phyloP scores from a whole-genome alignment of 192 early-diverging fungal species.

The Geranomyces variabilis region DNA sequence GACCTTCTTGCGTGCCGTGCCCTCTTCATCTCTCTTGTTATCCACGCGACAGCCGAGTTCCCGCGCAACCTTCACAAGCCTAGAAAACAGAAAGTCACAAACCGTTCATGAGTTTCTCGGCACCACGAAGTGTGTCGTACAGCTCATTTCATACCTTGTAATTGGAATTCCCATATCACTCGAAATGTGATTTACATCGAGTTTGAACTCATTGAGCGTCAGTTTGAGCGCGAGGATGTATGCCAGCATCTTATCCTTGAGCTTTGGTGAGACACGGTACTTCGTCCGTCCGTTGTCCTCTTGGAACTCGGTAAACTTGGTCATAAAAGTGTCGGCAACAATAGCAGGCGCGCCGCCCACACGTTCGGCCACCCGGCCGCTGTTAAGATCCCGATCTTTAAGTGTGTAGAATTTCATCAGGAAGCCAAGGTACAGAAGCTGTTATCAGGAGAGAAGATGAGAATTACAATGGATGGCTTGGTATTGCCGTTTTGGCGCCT shows the following conservation, averaged over 20 bases:
- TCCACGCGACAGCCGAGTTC: slow-evolving; percentile 48
- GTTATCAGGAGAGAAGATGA: neutral
- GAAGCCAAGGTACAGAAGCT: slow-evolving; percentile 75
- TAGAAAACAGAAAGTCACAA: neutral
- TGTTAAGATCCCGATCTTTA: slow-evolving; percentile 49
- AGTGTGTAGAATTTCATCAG: slow-evolving; percentile 72
- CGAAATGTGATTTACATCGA: slow-evolving; percentile 64
- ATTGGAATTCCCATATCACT: slow-evolving; percentile 56
- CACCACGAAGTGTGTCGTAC: neutral
- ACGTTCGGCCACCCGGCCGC: slow-evolving; percentile 44
- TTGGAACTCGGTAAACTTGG: slow-evolving; percentile 64
- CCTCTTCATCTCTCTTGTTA: slow-evolving; percentile 23
- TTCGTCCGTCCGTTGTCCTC: slow-evolving; percentile 50
- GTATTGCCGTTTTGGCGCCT: too few species aligned
- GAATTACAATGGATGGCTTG: slow-evolving; percentile 1
- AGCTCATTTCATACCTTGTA: slow-evolving; percentile 35
- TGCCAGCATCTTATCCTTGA: slow-evolving; percentile 75
- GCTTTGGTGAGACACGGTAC: slow-evolving; percentile 45
- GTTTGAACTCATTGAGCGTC: slow-evolving; percentile 70
- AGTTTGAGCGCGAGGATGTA: slow-evolving; percentile 76
- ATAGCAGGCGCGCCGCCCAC: slow-evolving; percentile 60
- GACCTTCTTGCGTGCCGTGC: slow-evolving; percentile 19
- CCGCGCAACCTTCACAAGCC: slow-evolving; percentile 29
- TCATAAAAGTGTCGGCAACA: slow-evolving; percentile 61
- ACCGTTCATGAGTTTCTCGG: neutral